Percentiles rank a stretch among this genome's conserved stretches.
Conservation (phyloP, 345 rosid species). For the Pistacia integerrima region DNA sequence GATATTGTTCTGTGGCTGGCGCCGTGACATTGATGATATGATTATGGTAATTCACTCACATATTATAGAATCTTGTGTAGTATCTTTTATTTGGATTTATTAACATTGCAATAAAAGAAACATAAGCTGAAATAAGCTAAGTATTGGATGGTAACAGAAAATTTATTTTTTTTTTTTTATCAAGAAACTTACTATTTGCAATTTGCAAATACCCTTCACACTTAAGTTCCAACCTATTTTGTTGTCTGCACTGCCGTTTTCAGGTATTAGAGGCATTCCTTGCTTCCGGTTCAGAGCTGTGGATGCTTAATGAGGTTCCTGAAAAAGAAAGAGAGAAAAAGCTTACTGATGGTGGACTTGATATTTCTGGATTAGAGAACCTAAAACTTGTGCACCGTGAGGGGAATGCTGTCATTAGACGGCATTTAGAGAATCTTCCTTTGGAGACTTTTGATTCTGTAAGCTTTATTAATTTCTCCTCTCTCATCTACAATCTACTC, state of each 20-base stretch:
- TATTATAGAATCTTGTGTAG: slow-evolving; percentile 3
- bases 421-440: slow-evolving; percentile 85
- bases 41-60: slow-evolving; percentile 53
- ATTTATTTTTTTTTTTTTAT: not conserved
- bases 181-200: not conserved
- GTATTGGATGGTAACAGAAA: slow-evolving; percentile 4
- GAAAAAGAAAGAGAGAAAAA: slow-evolving; percentile 81
- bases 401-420: slow-evolving; percentile 84
- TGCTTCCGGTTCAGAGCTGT: slow-evolving; percentile 88
- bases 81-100: slow-evolving; percentile 7
- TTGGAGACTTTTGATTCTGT: slow-evolving; percentile 95
- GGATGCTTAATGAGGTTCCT: slow-evolving; percentile 95
- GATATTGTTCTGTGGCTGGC: slow-evolving; percentile 94
- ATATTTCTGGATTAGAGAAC: slow-evolving; percentile 54
- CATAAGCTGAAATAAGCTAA: not conserved
- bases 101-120: not conserved
- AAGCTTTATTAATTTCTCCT: slow-evolving; percentile 35
- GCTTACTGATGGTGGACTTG: slow-evolving; percentile 77
- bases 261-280: slow-evolving; percentile 90
- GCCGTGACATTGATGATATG: slow-evolving; percentile 97
- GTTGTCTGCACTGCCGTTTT: slow-evolving; percentile 8
- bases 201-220: not conserved
- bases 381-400: slow-evolving; percentile 77
- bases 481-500: not conserved
- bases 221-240: slow-evolving; percentile 8